Evolutionary conservation across 192 early-diverging fungal species (phyloP).

Genomic region (Linnemannia hyalina): DNA sequence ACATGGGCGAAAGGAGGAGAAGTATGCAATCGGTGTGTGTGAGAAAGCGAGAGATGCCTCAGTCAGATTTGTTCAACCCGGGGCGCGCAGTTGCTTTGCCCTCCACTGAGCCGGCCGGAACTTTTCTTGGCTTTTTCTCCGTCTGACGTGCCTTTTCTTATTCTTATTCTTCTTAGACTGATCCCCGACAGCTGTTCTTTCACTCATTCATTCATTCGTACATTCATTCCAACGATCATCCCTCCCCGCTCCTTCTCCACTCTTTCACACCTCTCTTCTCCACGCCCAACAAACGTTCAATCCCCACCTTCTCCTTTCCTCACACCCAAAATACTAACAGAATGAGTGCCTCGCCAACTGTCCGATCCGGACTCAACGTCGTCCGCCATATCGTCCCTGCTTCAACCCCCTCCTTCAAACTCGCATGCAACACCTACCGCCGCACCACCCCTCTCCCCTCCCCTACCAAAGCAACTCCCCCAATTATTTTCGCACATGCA

Average conservation of each 20-base stretch:
- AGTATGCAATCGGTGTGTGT: no score
- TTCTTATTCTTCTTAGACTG: neutral
- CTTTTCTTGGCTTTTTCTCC: no score
- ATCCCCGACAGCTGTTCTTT: neutral
- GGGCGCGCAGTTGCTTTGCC: no score
- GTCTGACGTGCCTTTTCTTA: neutral
- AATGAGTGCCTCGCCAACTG: neutral
- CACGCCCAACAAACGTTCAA: neutral
- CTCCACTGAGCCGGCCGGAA: no score
- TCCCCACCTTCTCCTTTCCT: neutral
- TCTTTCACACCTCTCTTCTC: no score
- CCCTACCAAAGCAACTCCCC: neutral
- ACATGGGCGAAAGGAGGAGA: neutral
- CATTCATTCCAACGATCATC: neutral
- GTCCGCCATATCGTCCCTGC: slow-evolving; percentile 22
- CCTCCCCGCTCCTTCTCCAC: neutral
- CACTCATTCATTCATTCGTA: neutral
- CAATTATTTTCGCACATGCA: slow-evolving; percentile 68
- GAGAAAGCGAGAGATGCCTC: no score
- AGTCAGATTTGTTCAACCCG: no score
- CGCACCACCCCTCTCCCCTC: neutral
- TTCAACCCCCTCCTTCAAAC: slow-evolving; percentile 19
- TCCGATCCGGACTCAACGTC: slow-evolving; percentile 33
- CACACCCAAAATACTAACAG: neutral
- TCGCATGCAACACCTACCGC: slow-evolving; percentile 44